Conservation (phyloP, 2,329 filamentous ascomycete species). For the Colletotrichum chlorophyti region DNA sequence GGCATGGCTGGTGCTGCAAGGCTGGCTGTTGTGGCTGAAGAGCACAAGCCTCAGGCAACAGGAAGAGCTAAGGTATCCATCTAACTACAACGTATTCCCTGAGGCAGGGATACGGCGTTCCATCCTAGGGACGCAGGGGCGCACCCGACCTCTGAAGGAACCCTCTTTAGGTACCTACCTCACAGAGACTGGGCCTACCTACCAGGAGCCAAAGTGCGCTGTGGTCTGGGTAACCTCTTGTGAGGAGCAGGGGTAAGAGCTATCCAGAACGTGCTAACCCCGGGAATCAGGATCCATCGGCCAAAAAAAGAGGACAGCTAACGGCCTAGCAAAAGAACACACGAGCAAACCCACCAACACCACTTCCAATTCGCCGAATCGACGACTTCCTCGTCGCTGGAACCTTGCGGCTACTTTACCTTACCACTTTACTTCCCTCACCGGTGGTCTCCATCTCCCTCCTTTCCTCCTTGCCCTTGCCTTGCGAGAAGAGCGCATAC, state of each 20-base stretch:
- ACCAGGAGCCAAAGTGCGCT: slow-evolving; percentile 1
- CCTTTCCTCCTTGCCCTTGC: not conserved
- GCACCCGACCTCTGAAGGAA: no score
- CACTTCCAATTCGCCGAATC: slow-evolving; percentile 15
- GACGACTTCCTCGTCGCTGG: slow-evolving; percentile 30
- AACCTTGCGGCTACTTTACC: slow-evolving; percentile 27
- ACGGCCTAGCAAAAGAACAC: slow-evolving; percentile 31
- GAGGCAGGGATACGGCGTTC: not conserved
- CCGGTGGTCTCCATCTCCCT: not conserved
- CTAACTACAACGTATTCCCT: no score
- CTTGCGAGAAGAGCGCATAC: not conserved
- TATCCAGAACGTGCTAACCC: slow-evolving; percentile 29
- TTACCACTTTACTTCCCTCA: slow-evolving; percentile 5
- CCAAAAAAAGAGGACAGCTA: slow-evolving; percentile 37
- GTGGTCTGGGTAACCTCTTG: slow-evolving; percentile 10
- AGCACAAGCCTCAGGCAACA: no score
- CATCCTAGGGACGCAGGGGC: slow-evolving; percentile 6
- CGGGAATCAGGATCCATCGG: slow-evolving; percentile 29
- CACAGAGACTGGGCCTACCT: not conserved
- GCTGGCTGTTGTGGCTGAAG: slow-evolving; percentile 20
- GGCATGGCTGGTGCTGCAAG: slow-evolving; percentile 14
- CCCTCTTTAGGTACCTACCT: no score
- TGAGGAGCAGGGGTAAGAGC: slow-evolving; percentile 26
- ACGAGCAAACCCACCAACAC: slow-evolving; percentile 29
- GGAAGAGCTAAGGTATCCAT: no score